phyloP scores from a whole-genome alignment of 176 grass and related monocot species.

The Oryza brachyantha region DNA sequence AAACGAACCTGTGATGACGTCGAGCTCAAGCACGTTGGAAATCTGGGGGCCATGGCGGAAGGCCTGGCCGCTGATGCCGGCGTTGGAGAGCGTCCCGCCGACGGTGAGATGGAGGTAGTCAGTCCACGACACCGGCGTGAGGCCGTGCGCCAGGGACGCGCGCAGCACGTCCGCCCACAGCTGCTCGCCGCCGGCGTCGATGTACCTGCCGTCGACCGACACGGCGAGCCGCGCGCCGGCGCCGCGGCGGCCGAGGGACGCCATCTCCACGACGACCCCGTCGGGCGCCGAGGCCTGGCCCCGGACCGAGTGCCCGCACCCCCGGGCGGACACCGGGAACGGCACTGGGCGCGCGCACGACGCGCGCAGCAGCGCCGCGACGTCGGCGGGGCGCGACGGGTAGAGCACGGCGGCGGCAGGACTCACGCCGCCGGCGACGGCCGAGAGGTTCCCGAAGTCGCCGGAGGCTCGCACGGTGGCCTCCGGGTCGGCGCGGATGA shows the following conservation, averaged over 20 bases:
- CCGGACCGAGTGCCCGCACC: constrained; percentile 49
- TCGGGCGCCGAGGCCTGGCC: constrained; percentile 47
- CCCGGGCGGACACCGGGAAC: constrained; percentile 56
- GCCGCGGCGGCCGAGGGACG: not conserved
- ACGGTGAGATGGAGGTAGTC: constrained; percentile 71
- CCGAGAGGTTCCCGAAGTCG: constrained; percentile 56
- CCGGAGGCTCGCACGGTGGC: constrained; percentile 14
- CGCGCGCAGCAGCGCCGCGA: constrained; percentile 47
- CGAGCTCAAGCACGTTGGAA: constrained; percentile 70
- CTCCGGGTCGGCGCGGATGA: constrained; percentile 26
- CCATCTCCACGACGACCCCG: constrained; percentile 50
- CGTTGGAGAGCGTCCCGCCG: constrained; percentile 73
- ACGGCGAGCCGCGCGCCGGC: constrained; percentile 23
- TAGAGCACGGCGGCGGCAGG: constrained; percentile 52
- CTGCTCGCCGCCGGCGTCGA: constrained; percentile 81
- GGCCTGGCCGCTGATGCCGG: constrained; percentile 62
- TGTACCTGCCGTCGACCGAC: not conserved
- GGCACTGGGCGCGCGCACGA: constrained; percentile 28
- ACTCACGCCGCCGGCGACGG: not conserved
- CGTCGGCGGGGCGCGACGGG: constrained; percentile 50
- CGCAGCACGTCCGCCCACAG: constrained; percentile 65
- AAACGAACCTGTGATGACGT: constrained; percentile 58
- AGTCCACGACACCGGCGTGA: constrained; percentile 50
- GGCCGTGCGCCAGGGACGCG: constrained; percentile 36
- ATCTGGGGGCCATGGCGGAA: constrained; percentile 63